Percentiles rank a stretch among this genome's conserved stretches.
Evolutionary conservation across 2,329 filamentous ascomycete species (phyloP).

Genomic region (Tolypocladium paradoxum): DNA sequence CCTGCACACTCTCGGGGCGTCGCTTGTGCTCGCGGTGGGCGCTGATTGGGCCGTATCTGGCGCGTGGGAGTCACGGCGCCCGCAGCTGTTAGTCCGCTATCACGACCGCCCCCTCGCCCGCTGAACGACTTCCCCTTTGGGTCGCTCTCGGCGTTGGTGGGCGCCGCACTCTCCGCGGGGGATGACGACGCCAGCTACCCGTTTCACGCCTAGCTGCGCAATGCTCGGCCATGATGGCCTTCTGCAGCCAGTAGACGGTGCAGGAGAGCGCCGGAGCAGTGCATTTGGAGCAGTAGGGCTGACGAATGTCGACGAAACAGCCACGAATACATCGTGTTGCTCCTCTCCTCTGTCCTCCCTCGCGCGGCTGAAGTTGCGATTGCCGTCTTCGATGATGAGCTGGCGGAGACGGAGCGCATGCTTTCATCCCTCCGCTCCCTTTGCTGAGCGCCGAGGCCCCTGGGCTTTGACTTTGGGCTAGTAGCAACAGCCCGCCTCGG

Average conservation of each 20-base stretch:
- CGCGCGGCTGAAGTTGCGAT: neutral
- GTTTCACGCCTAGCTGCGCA: constrained; percentile 1
- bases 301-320: constrained; percentile 8
- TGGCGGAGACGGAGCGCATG: neutral
- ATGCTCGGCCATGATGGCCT: neutral
- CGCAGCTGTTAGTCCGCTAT: neutral
- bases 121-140: neutral
- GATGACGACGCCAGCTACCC: constrained; percentile 6
- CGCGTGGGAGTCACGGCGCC: neutral
- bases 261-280: constrained; percentile 1
- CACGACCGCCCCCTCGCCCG: neutral
- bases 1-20: neutral
- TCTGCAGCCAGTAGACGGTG: constrained; percentile 5
- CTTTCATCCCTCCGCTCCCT: too few relatives aligned
- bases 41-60: neutral
- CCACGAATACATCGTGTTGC: constrained; percentile 1
- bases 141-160: neutral
- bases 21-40: neutral
- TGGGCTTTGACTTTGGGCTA: neutral
- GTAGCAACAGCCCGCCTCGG: too few relatives aligned
- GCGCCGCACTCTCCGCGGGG: constrained; percentile 1
- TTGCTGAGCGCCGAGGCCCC: neutral
- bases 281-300: constrained; percentile 7
- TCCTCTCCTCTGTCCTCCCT: too few relatives aligned
- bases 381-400: neutral